Conservation (phyloP, 257 asterid species). For the Ocimum tenuiflorum region DNA sequence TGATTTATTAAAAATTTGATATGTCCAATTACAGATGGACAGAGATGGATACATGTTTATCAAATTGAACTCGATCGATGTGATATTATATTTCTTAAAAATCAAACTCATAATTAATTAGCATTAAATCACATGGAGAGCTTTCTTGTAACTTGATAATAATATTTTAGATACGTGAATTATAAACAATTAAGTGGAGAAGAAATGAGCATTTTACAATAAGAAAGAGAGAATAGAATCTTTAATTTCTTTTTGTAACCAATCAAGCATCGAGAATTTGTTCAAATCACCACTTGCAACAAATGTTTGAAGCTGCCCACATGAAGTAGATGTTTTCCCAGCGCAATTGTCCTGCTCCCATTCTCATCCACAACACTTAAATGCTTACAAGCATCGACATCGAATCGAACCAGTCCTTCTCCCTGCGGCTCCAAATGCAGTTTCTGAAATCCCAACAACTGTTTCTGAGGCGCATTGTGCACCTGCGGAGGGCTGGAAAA, state of each 20-base stretch:
- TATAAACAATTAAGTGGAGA: no score
- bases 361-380: slow-evolving; percentile 49
- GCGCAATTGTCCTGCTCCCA: slow-evolving; percentile 46
- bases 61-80: no score
- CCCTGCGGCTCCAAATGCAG: slow-evolving; percentile 33
- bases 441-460: slow-evolving; percentile 45
- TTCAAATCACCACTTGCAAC: slow-evolving; percentile 29
- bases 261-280: not conserved
- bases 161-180: no score
- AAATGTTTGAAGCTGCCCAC: slow-evolving; percentile 53
- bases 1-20: no score
- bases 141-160: no score
- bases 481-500: slow-evolving; percentile 45
- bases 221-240: no score
- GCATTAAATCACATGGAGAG: no score
- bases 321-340: slow-evolving; percentile 55
- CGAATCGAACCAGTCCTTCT: slow-evolving; percentile 38
- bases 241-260: not conserved
- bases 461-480: slow-evolving; percentile 49
- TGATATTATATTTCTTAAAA: no score
- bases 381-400: slow-evolving; percentile 61
- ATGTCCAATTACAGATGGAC: no score
- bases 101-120: no score
- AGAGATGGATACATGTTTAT: no score
- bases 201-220: no score